Evolutionary conservation across 2,329 filamentous ascomycete species (phyloP), one percentile per base, ranked within the genome.

Genomic region (Claviceps sp.): DNA sequence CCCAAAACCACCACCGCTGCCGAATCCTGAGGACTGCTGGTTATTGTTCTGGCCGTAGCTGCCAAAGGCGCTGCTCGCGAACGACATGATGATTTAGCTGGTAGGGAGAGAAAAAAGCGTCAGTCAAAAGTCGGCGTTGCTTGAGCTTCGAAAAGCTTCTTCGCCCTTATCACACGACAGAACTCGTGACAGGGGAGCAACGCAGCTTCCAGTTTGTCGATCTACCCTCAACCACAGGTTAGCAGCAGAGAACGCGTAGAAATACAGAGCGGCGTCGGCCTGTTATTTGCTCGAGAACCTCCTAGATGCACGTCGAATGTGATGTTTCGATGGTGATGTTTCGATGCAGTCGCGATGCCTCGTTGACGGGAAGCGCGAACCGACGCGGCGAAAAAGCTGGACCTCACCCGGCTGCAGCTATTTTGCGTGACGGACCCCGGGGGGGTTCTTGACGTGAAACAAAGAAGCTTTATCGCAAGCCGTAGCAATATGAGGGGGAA

Each of bases 1-100:
- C 41, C 76, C 76, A 54, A 79, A 83, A 45, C 79, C 79, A 59
- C 78, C 77, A 59, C 79, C 79, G 58, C 78, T 77, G 58, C 78
- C 77, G 66, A 85, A 85, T 22, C 69, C 71, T 48, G 57, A 60
- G 22, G 63, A 59, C 50, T 53, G 50, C 44, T 61, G 55, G 47
- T 60, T 80, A 47, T 61, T 60, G 57, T 74, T 76, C 61, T 74
- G 73, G 68, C 79, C 79, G 68, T 84, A 84, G 71, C 77, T 76
- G 53, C 73, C 72, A 53, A 69, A 69, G 61, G 75, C 74, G 56
- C 73, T 72, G 57, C 72, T 70, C 60, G 73, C 72, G 60, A 78
- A 78, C 61, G 77, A 77, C 78, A 81, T 81, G 62, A 57, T 71
- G 62, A 51, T 55, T 46, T 51, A 47, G 11, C 37, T 58, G 50